Evolutionary conservation across 371 early-diverging fungal species (phyloP), one percentile per base, ranked within the genome.

Genomic region (Choanephora cucurbitarum): DNA sequence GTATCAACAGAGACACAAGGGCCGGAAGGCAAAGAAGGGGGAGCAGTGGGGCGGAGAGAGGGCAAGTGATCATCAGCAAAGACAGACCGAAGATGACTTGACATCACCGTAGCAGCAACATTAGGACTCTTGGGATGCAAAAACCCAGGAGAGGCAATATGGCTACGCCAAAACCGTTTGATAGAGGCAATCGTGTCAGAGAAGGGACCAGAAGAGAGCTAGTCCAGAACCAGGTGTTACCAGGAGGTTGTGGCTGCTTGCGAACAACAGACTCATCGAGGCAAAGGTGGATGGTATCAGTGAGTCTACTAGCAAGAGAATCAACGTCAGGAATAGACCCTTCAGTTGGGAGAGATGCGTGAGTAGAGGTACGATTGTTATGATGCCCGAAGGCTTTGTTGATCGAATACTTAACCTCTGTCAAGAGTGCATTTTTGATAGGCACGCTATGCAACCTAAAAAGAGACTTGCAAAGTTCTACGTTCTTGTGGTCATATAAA

Each of bases 61-160:
- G 55, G 47, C 1, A 55, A 17, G 9, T 24, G 19, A 5, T 14
- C n/a, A 39, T 47, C 55, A 37, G 55, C 6, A 13, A 59, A 34
- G 28, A 28, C 28, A 28, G 28, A 28, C 28, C 28, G 28, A 28
- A 28, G 28, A 33, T 60, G 66, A 1, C 14, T 15, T 8, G 44
- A 57, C 57, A 60, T 55, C 1, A 21, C 17, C 37, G 42, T n/a
- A 18, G 50, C 55, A 4, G 60, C 60, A 49, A 21, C 43, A 14
- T 14, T 17, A n/a, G 60, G 55, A 21, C 60, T 55, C 7, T 60
- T 55, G 3, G 40, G 60, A 41, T 60, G 60, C 1, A 44, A 44
- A 18, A 49, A 49, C 21, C 13, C 18, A 5, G 49, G 50, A 14
- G 14, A n/a, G 3, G 49, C 13, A 1, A 9, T 15, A 0, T 55